Evolutionary conservation across 305 asterid genomes (phyloP).

Genomic region (Rubia occidens): DNA sequence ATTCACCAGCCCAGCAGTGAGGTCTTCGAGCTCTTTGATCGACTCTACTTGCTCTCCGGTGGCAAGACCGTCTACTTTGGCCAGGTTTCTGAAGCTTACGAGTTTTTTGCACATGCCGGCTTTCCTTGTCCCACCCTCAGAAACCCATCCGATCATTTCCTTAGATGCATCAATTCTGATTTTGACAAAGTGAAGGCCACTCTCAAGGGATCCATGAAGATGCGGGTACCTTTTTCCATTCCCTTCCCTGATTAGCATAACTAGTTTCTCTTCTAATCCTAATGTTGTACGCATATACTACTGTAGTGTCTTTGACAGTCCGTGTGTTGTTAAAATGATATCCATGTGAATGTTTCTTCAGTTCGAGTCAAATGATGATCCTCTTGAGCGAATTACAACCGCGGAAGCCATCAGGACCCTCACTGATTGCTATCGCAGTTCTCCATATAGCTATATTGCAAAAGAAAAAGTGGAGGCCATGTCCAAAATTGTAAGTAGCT

Average conservation of each 20-base stretch:
- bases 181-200: slow-evolving; percentile 96
- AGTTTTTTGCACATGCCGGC: slow-evolving; percentile 91
- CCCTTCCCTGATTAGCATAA: no score
- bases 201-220: slow-evolving; percentile 90
- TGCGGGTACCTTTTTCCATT: slow-evolving; percentile 39
- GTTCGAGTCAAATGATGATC: slow-evolving; percentile 86
- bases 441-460: slow-evolving; percentile 52
- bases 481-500: slow-evolving; percentile 53
- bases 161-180: slow-evolving; percentile 80
- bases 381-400: slow-evolving; percentile 81
- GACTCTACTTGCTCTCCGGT: slow-evolving; percentile 72
- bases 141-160: slow-evolving; percentile 91
- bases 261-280: no score
- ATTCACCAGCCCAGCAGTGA: slow-evolving; percentile 98
- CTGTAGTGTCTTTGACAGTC: no score
- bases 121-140: slow-evolving; percentile 90
- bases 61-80: slow-evolving; percentile 94
- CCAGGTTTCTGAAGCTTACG: slow-evolving; percentile 78
- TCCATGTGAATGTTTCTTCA: slow-evolving; percentile 16
- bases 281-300: no score
- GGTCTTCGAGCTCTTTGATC: slow-evolving; percentile 87
- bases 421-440: slow-evolving; percentile 46
- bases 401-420: slow-evolving; percentile 73
- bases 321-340: no score
- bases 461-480: slow-evolving; percentile 77